phyloP scores from a whole-genome alignment of 75 land plant species.

The Azolla pinnata region DNA sequence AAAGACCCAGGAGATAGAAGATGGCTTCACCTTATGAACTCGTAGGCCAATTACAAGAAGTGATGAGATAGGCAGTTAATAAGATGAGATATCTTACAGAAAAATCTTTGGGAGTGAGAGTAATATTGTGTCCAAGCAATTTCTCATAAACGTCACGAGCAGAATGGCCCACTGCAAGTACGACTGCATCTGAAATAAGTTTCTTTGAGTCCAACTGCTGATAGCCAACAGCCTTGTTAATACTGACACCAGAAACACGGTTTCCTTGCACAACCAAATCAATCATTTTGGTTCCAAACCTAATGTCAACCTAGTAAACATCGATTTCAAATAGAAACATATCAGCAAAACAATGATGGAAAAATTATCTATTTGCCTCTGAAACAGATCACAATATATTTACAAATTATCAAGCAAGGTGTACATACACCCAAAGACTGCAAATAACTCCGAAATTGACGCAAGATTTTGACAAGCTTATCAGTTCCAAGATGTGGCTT shows the following conservation, averaged over 20 bases:
- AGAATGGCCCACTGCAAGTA: slow-evolving; percentile 97
- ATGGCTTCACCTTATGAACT: too few relatives aligned
- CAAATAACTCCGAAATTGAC: slow-evolving; percentile 65
- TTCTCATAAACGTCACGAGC: slow-evolving; percentile 85
- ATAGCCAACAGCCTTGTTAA: slow-evolving; percentile 29
- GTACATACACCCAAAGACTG: slow-evolving; percentile 59
- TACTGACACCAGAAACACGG: slow-evolving; percentile 44
- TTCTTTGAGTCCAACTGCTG: slow-evolving; percentile 8
- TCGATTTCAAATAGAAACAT: too few relatives aligned
- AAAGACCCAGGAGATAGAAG: too few relatives aligned
- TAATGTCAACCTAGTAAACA: slow-evolving; percentile 80
- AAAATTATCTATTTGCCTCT: too few relatives aligned
- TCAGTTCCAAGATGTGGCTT: slow-evolving; percentile 99
- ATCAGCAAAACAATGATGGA: too few relatives aligned
- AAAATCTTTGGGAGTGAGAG: slow-evolving; percentile 82
- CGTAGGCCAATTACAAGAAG: too few relatives aligned
- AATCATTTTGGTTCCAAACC: slow-evolving; percentile 80
- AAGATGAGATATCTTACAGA: slow-evolving; percentile 42
- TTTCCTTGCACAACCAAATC: slow-evolving; percentile 48
- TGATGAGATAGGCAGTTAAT: neutral
- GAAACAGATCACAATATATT: too few relatives aligned
- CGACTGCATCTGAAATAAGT: slow-evolving; percentile 60
- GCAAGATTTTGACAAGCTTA: slow-evolving; percentile 63
- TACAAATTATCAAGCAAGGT: too few relatives aligned
- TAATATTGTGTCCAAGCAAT: slow-evolving; percentile 57